Base-by-base conservation (phyloP, 306 rosid species). In the Chamaecrista fasciculata region DNA sequence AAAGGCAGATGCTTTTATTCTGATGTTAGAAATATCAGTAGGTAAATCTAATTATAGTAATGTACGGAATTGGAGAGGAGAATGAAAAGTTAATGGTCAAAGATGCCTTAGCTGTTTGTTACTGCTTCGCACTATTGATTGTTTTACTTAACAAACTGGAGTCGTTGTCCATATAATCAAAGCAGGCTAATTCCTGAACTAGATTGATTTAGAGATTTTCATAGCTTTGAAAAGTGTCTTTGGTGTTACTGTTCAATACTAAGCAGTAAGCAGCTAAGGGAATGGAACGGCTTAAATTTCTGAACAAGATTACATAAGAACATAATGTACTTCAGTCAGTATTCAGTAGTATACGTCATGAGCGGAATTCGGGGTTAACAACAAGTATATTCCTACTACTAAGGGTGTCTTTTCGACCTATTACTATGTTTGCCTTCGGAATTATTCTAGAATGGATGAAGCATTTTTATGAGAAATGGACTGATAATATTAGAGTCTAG, bases 41-140 rank as follows among this genome's bases (percentile, higher is more conserved):
- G 53, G 67, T 55, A 31, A 66, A 52, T 66, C n/a, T 66, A 33
- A 20, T 31, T 11, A 18, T 28, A 44, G 5, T 31, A 20, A 33
- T 20, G 31, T 31, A 5, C 48, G 56, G 44, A 62, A 15, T 48
- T 15, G 40, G 14, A 43, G 37, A 21, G 8, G 69, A 28, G 56
- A 40, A 21, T 21, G 50, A 15, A 8, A 24, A 12, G 16, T 0
- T 0, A 26, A 42, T 23, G 59, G 15, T n/a, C 5, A 12, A 44
- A 62, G 46, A 18, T 70, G 31, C 42, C 14, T 6, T 12, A 43
- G 48, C 75, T 78, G 62, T 61, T 57, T 67, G 12, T 51, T 51
- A 59, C 28, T 63, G 11, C 19, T 34, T 33, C 46, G 16, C 8
- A 16, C 21, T 34, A 18, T 34, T 59, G 47, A 33, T 34, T 59